A percentile compares a stretch with the other conserved stretches of the same genome.
phyloP scores from a whole-genome alignment of 495 filamentous ascomycete species.

The Jackrogersella multiformis region DNA sequence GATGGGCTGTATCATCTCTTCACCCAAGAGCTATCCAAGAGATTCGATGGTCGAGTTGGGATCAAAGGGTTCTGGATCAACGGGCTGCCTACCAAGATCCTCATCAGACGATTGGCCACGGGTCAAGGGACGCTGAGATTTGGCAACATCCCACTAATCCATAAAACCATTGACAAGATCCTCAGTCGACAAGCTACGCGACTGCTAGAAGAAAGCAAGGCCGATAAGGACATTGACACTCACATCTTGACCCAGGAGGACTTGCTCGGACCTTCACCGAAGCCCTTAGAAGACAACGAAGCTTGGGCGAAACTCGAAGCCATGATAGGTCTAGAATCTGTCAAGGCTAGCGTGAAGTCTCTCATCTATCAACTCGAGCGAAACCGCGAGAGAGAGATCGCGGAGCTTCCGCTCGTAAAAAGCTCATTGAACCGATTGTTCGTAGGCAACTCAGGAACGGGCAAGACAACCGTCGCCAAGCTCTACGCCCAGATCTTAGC shows the following conservation, averaged over 20 bases:
- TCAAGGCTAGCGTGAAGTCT: slow-evolving; percentile 63
- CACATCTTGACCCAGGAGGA: slow-evolving; percentile 62
- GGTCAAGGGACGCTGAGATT: not conserved
- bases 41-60: not conserved
- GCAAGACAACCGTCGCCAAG: slow-evolving; percentile 78
- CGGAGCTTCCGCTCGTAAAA: slow-evolving; percentile 61
- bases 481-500: slow-evolving; percentile 71
- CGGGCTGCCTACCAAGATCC: not conserved
- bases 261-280: slow-evolving; percentile 67
- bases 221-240: slow-evolving; percentile 28
- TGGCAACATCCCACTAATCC: not conserved
- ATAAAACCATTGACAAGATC: not conserved
- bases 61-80: not conserved
- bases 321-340: slow-evolving; percentile 64
- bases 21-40: not conserved
- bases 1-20: not conserved
- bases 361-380: slow-evolving; percentile 60
- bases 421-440: slow-evolving; percentile 73
- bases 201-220: not conserved
- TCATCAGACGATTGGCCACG: not conserved
- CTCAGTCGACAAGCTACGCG: not conserved
- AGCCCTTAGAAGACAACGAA: slow-evolving; percentile 51
- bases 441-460: slow-evolving; percentile 73
- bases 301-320: slow-evolving; percentile 66
- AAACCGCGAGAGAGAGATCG: slow-evolving; percentile 69